phyloP scores from a whole-genome alignment of 495 filamentous ascomycete species.

The Neurospora hispaniola region DNA sequence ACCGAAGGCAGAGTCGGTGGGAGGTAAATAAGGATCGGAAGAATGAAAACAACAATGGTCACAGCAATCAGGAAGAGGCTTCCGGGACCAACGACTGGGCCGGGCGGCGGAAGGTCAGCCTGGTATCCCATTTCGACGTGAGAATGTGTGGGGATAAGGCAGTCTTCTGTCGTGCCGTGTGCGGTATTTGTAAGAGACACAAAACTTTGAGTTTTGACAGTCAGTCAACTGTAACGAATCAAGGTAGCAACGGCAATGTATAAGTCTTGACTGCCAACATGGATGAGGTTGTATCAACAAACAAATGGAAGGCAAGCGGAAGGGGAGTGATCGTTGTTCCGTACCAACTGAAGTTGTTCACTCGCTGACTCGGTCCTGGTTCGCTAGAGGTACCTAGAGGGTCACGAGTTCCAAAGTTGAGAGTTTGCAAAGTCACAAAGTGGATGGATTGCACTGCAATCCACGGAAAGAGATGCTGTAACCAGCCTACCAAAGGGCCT shows the following conservation, averaged over 20 bases:
- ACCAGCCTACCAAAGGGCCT: neutral
- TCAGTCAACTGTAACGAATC: neutral
- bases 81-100: constrained; percentile 13
- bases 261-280: neutral
- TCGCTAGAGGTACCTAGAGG: neutral
- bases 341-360: neutral
- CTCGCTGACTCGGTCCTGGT: neutral
- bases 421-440: neutral
- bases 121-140: neutral
- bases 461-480: neutral
- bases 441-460: neutral
- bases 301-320: neutral
- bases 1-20: constrained; percentile 33
- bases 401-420: neutral
- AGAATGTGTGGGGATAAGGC: neutral
- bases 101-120: constrained; percentile 6
- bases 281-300: neutral
- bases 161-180: neutral
- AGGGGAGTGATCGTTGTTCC: neutral
- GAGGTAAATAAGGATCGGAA: constrained; percentile 37
- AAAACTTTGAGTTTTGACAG: neutral
- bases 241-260: neutral
- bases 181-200: neutral
- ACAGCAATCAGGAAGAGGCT: constrained; percentile 32
- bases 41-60: constrained; percentile 36